phyloP scores from a whole-genome alignment of 768 basidiomycete species.

The Leccinum fibrillosum region DNA sequence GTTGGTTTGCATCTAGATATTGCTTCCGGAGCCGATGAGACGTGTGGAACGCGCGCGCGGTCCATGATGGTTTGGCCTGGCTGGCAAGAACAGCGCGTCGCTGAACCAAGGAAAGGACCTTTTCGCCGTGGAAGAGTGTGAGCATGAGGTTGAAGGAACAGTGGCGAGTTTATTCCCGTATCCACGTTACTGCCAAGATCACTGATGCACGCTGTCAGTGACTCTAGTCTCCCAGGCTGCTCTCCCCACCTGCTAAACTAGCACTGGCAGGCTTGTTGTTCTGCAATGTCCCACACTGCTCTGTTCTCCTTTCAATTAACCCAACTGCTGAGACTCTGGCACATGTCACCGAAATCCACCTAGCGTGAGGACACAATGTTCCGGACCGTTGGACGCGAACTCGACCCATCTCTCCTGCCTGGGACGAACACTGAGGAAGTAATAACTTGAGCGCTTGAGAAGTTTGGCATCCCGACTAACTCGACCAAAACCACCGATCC shows the following conservation, averaged over 20 bases:
- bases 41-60: constrained; percentile 37
- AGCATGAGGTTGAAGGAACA: neutral
- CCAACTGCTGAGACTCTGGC: too few relatives aligned
- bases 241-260: neutral
- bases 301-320: too few relatives aligned
- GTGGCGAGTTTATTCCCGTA: neutral
- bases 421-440: neutral
- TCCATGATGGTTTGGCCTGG: constrained; percentile 23
- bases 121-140: constrained; percentile 17
- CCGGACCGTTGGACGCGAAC: neutral
- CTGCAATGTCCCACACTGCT: neutral
- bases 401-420: neutral
- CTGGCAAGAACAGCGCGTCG: constrained; percentile 2
- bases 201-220: neutral
- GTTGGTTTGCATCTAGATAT: constrained; percentile 43
- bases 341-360: neutral
- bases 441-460: neutral
- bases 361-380: neutral
- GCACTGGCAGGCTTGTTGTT: neutral
- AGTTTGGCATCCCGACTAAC: neutral
- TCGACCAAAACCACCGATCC: neutral
- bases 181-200: neutral
- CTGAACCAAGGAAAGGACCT: constrained; percentile 1
- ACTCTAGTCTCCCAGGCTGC: neutral
- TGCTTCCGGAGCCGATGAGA: constrained; percentile 33